Evolutionary conservation across 805 yeast species (phyloP).

Genomic region (Saccharomycopsis microspora): DNA sequence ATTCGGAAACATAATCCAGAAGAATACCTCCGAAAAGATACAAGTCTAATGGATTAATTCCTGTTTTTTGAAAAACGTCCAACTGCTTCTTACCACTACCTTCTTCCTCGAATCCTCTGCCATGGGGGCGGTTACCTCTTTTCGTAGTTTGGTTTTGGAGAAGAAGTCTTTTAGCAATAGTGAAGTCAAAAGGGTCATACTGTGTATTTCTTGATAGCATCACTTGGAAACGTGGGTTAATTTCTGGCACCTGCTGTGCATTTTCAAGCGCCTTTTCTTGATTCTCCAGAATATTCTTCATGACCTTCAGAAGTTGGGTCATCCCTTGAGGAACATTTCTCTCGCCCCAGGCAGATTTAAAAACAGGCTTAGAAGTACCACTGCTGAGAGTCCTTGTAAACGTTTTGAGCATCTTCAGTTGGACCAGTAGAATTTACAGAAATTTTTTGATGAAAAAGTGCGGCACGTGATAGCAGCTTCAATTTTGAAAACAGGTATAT

Average conservation of each 20-base stretch:
- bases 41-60: conserved; percentile 56
- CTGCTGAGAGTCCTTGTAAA: no score
- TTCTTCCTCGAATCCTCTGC: background rate
- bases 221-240: conserved; percentile 30
- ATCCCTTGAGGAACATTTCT: background rate
- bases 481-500: no score
- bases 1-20: conserved; percentile 50
- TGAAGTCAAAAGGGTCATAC: conserved; percentile 76
- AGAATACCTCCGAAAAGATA: conserved; percentile 65
- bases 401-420: no score
- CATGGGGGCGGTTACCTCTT: background rate
- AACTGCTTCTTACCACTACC: conserved; percentile 11
- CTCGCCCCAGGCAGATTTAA: no score
- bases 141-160: background rate
- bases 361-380: no score
- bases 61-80: conserved; percentile 35
- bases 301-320: background rate
- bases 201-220: conserved; percentile 39
- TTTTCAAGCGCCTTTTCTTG: background rate
- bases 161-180: background rate
- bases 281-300: background rate
- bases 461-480: no score
- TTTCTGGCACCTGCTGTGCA: conserved; percentile 20
- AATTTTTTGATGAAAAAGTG: no score
- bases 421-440: no score